These are phyloP conservation scores for Ramaria sp. DNA, from an alignment of 768 basidiomycete genomes.

Conservation along the genomic window DNA sequence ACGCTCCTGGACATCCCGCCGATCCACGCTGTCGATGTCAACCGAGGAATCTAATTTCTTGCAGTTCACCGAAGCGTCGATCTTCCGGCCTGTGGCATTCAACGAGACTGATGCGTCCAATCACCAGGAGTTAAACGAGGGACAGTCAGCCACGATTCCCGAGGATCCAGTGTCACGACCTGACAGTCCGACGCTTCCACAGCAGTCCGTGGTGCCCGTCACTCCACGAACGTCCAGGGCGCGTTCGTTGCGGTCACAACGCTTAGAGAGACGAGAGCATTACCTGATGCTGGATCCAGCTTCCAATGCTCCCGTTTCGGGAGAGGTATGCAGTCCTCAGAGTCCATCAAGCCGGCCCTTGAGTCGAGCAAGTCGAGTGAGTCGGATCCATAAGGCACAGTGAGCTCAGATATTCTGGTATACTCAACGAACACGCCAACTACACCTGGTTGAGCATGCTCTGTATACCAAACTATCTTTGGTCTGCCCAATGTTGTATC, in stretches of 20 bases:
- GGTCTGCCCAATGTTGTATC: too few species aligned
- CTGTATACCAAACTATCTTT: not conserved
- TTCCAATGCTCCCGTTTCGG: not conserved
- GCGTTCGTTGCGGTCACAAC: not conserved
- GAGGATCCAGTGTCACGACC: not conserved
- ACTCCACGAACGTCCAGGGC: not conserved
- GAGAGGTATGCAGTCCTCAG: not conserved
- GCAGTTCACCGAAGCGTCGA: not conserved
- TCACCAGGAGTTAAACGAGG: too few species aligned
- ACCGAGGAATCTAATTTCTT: not conserved
- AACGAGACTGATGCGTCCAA: not conserved
- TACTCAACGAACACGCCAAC: not conserved
- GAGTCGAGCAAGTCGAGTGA: not conserved
- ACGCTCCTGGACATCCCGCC: not conserved
- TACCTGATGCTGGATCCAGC: not conserved
- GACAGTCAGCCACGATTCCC: not conserved
- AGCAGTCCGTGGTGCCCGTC: not conserved
- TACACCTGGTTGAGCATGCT: not conserved
- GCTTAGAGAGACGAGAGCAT: not conserved
- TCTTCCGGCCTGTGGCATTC: not conserved
- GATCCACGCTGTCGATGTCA: not conserved
- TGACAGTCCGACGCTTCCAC: constrained; percentile 7
- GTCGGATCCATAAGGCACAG: not conserved
- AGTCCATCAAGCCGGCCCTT: not conserved
- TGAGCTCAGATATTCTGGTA: not conserved